A percentile compares a stretch with the other conserved stretches of the same genome.
These are phyloP conservation scores for Penicillium antarcticum DNA, from an alignment of 495 filamentous ascomycete species.

Conservation along the genomic window DNA sequence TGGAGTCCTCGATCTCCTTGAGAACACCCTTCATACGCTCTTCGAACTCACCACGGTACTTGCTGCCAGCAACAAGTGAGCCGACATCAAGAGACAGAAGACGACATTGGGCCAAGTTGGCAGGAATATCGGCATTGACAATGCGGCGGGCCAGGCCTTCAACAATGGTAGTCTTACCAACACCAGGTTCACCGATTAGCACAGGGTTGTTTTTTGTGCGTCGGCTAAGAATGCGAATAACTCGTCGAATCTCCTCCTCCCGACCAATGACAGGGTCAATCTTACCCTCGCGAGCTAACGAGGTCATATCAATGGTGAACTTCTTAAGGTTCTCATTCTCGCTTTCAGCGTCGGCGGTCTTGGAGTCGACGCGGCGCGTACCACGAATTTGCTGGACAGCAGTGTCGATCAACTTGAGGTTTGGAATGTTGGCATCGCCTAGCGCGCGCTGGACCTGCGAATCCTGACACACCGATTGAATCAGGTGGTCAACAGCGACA, in stretches of 20 bases:
- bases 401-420: slow-evolving; percentile 81
- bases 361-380: slow-evolving; percentile 86
- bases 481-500: slow-evolving; percentile 91
- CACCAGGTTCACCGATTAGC: slow-evolving; percentile 92
- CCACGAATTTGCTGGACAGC: slow-evolving; percentile 88
- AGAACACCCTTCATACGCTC: slow-evolving; percentile 98
- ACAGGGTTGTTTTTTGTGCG: slow-evolving; percentile 99
- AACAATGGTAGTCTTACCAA: slow-evolving; percentile 97
- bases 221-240: slow-evolving; percentile 87
- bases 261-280: slow-evolving; percentile 97
- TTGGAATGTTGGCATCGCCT: slow-evolving; percentile 86
- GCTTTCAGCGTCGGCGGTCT: slow-evolving; percentile 85
- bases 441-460: slow-evolving; percentile 65
- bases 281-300: slow-evolving; percentile 90
- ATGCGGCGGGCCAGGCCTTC: slow-evolving; percentile 95
- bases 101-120: slow-evolving; percentile 91
- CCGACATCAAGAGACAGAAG: slow-evolving; percentile 93
- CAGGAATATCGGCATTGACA: slow-evolving; percentile 92
- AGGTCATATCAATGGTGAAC: slow-evolving; percentile 97
- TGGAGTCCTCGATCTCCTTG: slow-evolving; percentile 95
- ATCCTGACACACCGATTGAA: slow-evolving; percentile 78
- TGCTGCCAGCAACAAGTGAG: slow-evolving; percentile 91
- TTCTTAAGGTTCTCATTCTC: slow-evolving; percentile 94
- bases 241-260: slow-evolving; percentile 93
- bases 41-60: slow-evolving; percentile 97